These are phyloP conservation scores for Auriscalpium microsporum DNA, from an alignment of 768 basidiomycete species.

Conservation along the genomic window DNA sequence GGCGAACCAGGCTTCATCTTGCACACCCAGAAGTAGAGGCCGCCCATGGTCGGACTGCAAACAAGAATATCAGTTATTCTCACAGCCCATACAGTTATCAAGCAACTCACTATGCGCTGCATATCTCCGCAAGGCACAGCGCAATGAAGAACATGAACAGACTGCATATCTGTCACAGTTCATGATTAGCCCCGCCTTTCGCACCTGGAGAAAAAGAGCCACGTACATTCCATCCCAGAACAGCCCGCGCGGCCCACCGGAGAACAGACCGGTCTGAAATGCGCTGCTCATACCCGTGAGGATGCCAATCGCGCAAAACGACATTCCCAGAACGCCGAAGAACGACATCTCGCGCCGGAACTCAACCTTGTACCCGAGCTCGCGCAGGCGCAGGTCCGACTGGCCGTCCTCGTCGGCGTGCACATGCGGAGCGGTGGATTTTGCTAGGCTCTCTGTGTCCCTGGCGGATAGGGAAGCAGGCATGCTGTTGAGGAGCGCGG, in stretches of 20 bases:
- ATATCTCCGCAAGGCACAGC: slow-evolving; percentile 48
- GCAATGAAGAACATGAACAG: slow-evolving; percentile 53
- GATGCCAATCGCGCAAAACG: slow-evolving; percentile 53
- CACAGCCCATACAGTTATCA: not conserved
- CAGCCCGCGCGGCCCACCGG: slow-evolving; percentile 47
- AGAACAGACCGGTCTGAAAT: slow-evolving; percentile 51
- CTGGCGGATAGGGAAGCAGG: not conserved
- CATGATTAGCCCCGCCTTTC: not conserved
- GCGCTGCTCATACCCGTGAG: slow-evolving; percentile 54
- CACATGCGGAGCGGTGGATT: not conserved
- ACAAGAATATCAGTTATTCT: not conserved
- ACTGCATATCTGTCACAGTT: slow-evolving; percentile 37
- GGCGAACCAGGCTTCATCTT: slow-evolving; percentile 49
- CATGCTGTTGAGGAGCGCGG: too few species aligned
- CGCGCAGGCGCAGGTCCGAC: slow-evolving; percentile 34
- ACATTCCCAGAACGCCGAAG: slow-evolving; percentile 51
- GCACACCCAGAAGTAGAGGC: slow-evolving; percentile 57
- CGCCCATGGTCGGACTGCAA: slow-evolving; percentile 45
- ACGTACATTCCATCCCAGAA: slow-evolving; percentile 57
- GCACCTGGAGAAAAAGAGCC: not conserved
- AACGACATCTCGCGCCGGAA: slow-evolving; percentile 53
- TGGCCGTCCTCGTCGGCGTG: not conserved
- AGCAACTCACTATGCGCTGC: slow-evolving; percentile 43
- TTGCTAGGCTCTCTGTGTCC: not conserved
- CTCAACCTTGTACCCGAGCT: slow-evolving; percentile 47